Percentiles rank a stretch among this genome's conserved stretches.
phyloP scores from a whole-genome alignment of 345 rosid species.

The Linum tenue region DNA sequence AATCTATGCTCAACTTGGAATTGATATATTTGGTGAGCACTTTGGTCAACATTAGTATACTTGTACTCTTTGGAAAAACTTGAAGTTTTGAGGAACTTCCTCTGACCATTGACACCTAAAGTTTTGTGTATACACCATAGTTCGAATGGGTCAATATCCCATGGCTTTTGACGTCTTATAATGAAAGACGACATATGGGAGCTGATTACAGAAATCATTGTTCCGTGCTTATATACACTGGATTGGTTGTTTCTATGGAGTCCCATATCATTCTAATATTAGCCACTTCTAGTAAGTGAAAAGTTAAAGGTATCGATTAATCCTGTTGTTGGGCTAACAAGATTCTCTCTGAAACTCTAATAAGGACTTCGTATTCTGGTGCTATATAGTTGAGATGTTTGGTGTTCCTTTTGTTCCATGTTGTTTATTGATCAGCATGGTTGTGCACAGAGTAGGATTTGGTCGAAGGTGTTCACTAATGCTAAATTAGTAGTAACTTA shows the following conservation, averaged over 20 bases:
- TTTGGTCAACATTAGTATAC: background rate
- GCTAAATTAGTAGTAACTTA: constrained; percentile 10
- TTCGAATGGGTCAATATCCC: background rate
- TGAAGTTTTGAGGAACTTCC: background rate
- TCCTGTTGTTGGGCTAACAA: no score
- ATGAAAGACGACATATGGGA: background rate
- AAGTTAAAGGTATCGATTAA: background rate
- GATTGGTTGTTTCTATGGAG: background rate
- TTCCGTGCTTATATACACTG: background rate
- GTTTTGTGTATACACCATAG: background rate
- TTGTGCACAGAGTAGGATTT: background rate
- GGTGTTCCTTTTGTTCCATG: no score
- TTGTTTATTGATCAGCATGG: background rate
- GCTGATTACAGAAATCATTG: background rate
- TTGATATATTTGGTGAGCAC: constrained; percentile 74
- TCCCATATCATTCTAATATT: background rate
- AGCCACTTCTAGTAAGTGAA: background rate
- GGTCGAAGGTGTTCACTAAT: background rate
- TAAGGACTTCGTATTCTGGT: no score
- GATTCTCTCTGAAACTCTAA: no score
- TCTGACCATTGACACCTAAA: background rate
- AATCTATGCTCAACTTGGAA: constrained; percentile 85
- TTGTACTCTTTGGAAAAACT: background rate
- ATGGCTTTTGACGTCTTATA: background rate
- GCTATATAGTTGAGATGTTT: no score